These are phyloP conservation scores for Calonectria honghensis DNA, from an alignment of 2,329 filamentous ascomycete genomes.

Conservation along the genomic window DNA sequence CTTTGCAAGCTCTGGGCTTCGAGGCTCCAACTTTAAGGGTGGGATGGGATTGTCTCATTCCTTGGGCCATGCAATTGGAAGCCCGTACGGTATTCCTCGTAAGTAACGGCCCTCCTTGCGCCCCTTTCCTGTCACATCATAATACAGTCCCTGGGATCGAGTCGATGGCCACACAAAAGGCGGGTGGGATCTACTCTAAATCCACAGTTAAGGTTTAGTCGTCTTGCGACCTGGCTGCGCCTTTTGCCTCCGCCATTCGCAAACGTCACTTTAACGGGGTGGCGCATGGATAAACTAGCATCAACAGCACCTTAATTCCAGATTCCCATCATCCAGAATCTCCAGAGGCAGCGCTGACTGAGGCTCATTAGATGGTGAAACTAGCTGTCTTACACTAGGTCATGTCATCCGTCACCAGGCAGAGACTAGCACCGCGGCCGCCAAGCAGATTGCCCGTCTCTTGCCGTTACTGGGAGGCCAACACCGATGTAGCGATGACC, in stretches of 20 bases:
- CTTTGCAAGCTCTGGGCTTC: slow-evolving; percentile 50
- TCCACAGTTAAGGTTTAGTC: slow-evolving; percentile 44
- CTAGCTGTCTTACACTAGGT: slow-evolving; percentile 45
- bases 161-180: neutral
- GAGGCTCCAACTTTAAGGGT: slow-evolving; percentile 46
- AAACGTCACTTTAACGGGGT: slow-evolving; percentile 42
- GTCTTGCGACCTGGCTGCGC: slow-evolving; percentile 34
- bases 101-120: slow-evolving; percentile 33
- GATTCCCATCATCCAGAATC: slow-evolving; percentile 37
- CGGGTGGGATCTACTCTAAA: neutral
- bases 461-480: slow-evolving; percentile 40
- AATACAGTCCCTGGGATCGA: neutral
- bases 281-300: slow-evolving; percentile 34
- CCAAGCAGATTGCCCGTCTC: slow-evolving; percentile 45
- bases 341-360: slow-evolving; percentile 41
- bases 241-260: slow-evolving; percentile 41
- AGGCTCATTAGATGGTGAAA: slow-evolving; percentile 48
- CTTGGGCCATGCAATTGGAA: slow-evolving; percentile 45
- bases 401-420: slow-evolving; percentile 41
- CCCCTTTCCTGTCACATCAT: slow-evolving; percentile 4
- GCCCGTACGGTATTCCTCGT: slow-evolving; percentile 48
- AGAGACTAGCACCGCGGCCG: slow-evolving; percentile 27
- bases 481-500: slow-evolving; percentile 7
- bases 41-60: slow-evolving; percentile 41
- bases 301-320: slow-evolving; percentile 38